phyloP scores from a whole-genome alignment of 768 basidiomycete genomes.

The Rhodocollybia butyracea region DNA sequence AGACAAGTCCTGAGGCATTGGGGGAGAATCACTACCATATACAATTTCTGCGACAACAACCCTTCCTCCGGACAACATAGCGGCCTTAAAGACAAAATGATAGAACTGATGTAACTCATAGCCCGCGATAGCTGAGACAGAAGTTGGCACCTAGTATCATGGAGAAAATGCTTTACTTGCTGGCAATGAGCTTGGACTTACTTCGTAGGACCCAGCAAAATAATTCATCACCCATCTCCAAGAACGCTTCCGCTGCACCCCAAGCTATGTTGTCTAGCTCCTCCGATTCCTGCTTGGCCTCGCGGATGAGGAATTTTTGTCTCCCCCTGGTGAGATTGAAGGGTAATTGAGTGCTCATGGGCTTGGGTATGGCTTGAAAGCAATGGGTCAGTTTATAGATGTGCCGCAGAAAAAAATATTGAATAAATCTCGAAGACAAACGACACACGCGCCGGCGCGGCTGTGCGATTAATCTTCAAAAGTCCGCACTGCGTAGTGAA shows the following conservation, averaged over 20 bases:
- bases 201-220: background rate
- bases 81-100: background rate
- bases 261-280: background rate
- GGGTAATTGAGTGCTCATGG: no score
- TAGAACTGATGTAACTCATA: background rate
- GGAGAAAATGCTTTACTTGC: background rate
- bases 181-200: background rate
- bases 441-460: no score
- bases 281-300: background rate
- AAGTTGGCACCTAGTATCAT: background rate
- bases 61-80: background rate
- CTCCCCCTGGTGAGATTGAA: background rate
- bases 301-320: background rate
- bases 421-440: no score
- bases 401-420: no score
- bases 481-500: no score
- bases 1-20: background rate
- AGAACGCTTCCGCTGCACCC: background rate
- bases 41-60: background rate
- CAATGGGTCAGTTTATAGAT: no score
- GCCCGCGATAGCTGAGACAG: background rate
- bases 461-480: no score
- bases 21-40: no score
- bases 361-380: no score
- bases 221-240: slow-evolving; percentile 1